phyloP scores from a whole-genome alignment of 495 filamentous ascomycete species.

The Hypoxylon cercidicola region DNA sequence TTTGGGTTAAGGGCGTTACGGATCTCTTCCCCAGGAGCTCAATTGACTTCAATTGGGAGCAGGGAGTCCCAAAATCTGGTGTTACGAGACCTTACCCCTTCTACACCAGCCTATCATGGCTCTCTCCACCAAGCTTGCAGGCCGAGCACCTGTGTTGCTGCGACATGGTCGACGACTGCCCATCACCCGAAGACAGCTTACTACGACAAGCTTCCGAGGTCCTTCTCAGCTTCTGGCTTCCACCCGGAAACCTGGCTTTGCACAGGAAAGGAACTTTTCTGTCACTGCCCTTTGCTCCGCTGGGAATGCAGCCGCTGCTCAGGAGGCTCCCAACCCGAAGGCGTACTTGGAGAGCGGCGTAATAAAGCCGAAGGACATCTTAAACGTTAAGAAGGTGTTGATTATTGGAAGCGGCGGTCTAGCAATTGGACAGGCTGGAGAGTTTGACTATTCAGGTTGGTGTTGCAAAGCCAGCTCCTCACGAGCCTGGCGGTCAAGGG shows the following conservation, averaged over 20 bases:
- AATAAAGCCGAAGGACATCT: constrained; percentile 76
- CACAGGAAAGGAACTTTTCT: constrained; percentile 56
- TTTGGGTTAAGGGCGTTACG: constrained; percentile 17
- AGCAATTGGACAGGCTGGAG: constrained; percentile 97
- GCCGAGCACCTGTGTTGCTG: constrained; percentile 60
- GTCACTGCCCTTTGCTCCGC: constrained; percentile 46
- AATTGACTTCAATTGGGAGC: constrained; percentile 45
- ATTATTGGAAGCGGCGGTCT: constrained; percentile 96
- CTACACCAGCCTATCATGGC: constrained; percentile 38
- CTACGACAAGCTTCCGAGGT: constrained; percentile 44
- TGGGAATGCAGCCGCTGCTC: constrained; percentile 46
- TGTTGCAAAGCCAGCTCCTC: constrained; percentile 48
- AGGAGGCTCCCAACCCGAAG: constrained; percentile 82
- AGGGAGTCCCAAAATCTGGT: constrained; percentile 38
- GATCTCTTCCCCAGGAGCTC: constrained; percentile 27
- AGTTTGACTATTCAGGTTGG: constrained; percentile 96
- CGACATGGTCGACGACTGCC: constrained; percentile 60
- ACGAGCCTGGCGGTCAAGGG: constrained; percentile 24
- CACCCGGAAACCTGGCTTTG: constrained; percentile 38
- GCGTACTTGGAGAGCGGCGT: constrained; percentile 89
- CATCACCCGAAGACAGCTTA: constrained; percentile 50
- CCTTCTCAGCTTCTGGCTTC: constrained; percentile 47
- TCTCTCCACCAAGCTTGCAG: constrained; percentile 53
- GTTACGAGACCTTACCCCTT: constrained; percentile 33
- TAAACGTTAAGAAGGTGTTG: constrained; percentile 98